Base-by-base conservation (phyloP, 768 basidiomycete species). In the Psilocybe subaeruginosa region DNA sequence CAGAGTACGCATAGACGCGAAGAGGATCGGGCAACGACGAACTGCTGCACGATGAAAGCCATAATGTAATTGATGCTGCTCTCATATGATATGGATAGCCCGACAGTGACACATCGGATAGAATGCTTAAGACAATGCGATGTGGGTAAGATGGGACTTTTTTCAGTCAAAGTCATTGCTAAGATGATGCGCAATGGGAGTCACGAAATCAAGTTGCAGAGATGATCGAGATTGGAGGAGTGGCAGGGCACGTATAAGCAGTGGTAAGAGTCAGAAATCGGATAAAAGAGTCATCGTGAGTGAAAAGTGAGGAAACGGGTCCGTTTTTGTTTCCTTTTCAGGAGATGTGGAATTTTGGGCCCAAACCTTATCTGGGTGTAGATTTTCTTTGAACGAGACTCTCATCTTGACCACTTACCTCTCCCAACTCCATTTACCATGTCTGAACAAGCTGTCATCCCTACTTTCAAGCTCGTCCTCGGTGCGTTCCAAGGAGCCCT, bases 401-500 rank as follows among this genome's bases (percentile, higher is more conserved):
- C 63, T 66, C 64, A 68, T 66, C 65, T 69, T 62, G 65, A 61
- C 69, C 55, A 61, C 62, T 61, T 66, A 57, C 47, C 62, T 67
- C 65, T 64, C 60, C 60, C 58, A 62, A 67, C 67, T 65, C 60
- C 14, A 46, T 57, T 56, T 58, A 64, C 68, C 64, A 89, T 87
- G 82, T 30, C 86, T 67, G 73, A 76, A 49, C 64, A 65, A 23
- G 62, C 68, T 31, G 65, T 62, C 33, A 79, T 96, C 68, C 95
- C 97, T 39, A 93, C 95, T 60, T 99, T 99, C 85, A 99, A 99
- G 80, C 94, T 99, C 75, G 97, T 99, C 63, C 93, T 99, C 66
- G 96, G 96, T 96, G 74, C 72, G 91, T 80, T 52, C 48, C 31
- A 27, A 45, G 30, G 11, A 33, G 29, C 17, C 54, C 30, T 46